Conservation (phyloP, 495 filamentous ascomycete species). For the Diplogelasinospora grovesii region DNA sequence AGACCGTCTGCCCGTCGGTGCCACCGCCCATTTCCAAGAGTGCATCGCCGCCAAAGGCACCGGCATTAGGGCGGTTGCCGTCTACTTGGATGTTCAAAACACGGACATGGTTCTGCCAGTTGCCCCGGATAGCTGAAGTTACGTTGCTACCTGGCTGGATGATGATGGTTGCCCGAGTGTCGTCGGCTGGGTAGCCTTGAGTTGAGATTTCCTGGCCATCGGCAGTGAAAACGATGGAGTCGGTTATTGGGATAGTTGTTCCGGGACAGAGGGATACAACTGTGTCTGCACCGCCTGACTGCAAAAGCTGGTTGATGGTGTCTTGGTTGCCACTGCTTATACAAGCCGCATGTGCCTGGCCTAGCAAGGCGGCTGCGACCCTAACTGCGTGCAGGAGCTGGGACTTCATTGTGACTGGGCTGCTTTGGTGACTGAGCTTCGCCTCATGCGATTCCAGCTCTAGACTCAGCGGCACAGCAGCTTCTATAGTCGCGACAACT, state of each 20-base stretch:
- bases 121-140: constrained; percentile 8
- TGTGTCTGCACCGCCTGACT: constrained; percentile 8
- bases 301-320: constrained; percentile 5
- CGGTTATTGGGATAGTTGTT: constrained; percentile 5
- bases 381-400: too few species aligned
- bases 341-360: constrained; percentile 12
- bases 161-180: constrained; percentile 9
- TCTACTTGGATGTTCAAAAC: constrained; percentile 11
- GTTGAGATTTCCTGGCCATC: constrained; percentile 12
- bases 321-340: constrained; percentile 11
- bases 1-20: constrained; percentile 7
- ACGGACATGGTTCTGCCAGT: constrained; percentile 1
- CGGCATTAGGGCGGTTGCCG: constrained; percentile 14
- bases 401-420: too few species aligned
- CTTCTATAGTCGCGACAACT: too few species aligned
- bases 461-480: too few species aligned
- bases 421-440: too few species aligned
- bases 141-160: constrained; percentile 10
- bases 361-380: neutral
- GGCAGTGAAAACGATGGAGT: constrained; percentile 10
- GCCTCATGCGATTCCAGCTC: too few species aligned
- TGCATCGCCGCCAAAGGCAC: constrained; percentile 7
- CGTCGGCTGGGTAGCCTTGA: constrained; percentile 13
- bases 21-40: constrained; percentile 13
- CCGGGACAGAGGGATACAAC: constrained; percentile 9